These are phyloP conservation scores for Saturnispora hagleri DNA, from an alignment of 805 yeast species.

Conservation along the genomic window DNA sequence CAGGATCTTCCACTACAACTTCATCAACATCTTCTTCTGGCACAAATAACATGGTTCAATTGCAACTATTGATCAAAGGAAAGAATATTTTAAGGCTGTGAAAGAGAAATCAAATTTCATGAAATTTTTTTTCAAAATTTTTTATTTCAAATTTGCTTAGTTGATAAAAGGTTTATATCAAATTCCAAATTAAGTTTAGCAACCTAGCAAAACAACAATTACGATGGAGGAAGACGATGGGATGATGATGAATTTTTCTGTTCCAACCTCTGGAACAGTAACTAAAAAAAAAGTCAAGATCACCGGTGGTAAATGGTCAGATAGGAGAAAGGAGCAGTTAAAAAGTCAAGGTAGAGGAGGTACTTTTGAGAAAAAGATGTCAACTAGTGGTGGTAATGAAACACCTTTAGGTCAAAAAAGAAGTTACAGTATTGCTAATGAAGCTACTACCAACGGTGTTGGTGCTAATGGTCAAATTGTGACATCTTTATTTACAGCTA, in stretches of 20 bases:
- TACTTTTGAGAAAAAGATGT: constrained; percentile 4
- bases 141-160: neutral
- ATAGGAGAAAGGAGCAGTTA: constrained; percentile 55
- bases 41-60: constrained; percentile 11
- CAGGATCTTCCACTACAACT: constrained; percentile 33
- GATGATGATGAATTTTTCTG: constrained; percentile 63
- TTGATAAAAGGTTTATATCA: neutral
- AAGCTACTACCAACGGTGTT: neutral
- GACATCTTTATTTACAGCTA: constrained; percentile 76
- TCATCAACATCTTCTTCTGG: constrained; percentile 9
- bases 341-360: constrained; percentile 36
- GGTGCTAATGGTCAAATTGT: constrained; percentile 42
- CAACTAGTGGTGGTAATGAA: constrained; percentile 9
- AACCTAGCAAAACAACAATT: neutral
- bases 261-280: constrained; percentile 17
- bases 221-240: constrained; percentile 45
- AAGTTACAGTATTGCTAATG: neutral
- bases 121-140: neutral
- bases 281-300: constrained; percentile 28
- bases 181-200: neutral
- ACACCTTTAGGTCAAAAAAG: constrained; percentile 8
- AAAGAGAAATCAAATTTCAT: neutral
- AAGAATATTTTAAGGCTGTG: constrained; percentile 1
- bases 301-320: constrained; percentile 77
- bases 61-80: neutral